Evolutionary conservation across 2,329 filamentous ascomycete species (phyloP).

Genomic region (Penicillium sp.): DNA sequence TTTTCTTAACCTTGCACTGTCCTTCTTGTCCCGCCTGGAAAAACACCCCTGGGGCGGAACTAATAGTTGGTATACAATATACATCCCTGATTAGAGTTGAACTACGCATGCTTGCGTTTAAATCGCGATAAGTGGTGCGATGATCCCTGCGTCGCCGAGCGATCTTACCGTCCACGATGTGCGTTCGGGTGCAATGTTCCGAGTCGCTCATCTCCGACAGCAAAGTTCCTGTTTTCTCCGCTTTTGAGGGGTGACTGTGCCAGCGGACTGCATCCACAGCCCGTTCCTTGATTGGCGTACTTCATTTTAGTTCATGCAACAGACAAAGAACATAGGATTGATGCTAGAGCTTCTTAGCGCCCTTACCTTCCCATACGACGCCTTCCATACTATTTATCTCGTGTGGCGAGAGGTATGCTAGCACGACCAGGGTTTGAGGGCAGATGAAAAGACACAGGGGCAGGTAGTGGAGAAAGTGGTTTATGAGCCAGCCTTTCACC

Average conservation of each 20-base stretch:
- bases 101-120: not conserved
- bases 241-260: not conserved
- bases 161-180: not conserved
- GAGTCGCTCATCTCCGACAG: not conserved
- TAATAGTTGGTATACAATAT: not conserved
- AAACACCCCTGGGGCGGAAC: not conserved
- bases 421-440: not conserved
- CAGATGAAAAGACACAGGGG: not conserved
- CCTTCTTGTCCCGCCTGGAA: not conserved
- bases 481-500: not conserved
- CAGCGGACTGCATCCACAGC: not conserved
- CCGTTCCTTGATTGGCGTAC: not conserved
- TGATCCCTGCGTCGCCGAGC: not conserved
- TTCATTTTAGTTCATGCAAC: not conserved
- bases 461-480: not conserved
- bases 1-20: not conserved
- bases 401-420: not conserved
- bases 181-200: not conserved
- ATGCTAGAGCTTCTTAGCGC: not conserved
- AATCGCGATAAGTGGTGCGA: not conserved
- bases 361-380: not conserved
- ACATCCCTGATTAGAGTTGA: not conserved
- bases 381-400: not conserved
- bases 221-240: not conserved
- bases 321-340: not conserved